Base-by-base conservation (phyloP, 441 rosid species). In the Jatropha podagrica region DNA sequence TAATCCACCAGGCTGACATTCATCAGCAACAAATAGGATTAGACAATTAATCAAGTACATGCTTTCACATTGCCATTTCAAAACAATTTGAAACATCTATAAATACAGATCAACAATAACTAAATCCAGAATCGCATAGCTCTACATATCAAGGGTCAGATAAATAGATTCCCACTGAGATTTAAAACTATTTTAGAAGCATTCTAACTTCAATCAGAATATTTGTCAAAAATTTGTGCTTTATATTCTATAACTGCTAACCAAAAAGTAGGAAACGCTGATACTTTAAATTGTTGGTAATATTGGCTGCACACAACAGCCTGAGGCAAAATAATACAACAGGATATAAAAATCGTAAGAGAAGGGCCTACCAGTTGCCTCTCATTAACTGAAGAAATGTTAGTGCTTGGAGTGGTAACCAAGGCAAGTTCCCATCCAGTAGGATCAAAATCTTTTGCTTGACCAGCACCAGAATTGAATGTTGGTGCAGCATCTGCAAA, bases 391-490 rank as follows among this genome's bases (percentile, higher is more conserved):
- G 97, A 71, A 82, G 99, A 95, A 71, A 92, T 87, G 78, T 92
- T 78, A 27, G 76, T 75, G 82, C 97, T 89, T 41, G 97, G 95
- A 52, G 97, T 84, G 27, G 89, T 77, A 68, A 96, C 95, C 68
- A 94, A 85, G 38, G 98, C 95, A 81, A 96, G 96, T 80, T 94
- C 98, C 99, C 98, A 96, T 74, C 99, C 98, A 63, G 89, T 73
- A 68, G 98, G 96, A 83, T 92, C 96, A 72, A 89, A 94, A 76
- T 90, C 86, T 68, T 79, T 88, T 72, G 83, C 27, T 81, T 87
- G 88, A 77, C 80, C 81, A 76, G 90, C 84, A 68, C 77, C 82
- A 64, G 87, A 77, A 79, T 79, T 83, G 74, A 90, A 85, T 68
- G 92, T 82, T 55, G 91, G 59, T 65, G 89, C 84, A 82, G 90